Evolutionary conservation across 345 rosid species (phyloP), one percentile per base, ranked within the genome.

Genomic region (Streptanthus diversifolius): DNA sequence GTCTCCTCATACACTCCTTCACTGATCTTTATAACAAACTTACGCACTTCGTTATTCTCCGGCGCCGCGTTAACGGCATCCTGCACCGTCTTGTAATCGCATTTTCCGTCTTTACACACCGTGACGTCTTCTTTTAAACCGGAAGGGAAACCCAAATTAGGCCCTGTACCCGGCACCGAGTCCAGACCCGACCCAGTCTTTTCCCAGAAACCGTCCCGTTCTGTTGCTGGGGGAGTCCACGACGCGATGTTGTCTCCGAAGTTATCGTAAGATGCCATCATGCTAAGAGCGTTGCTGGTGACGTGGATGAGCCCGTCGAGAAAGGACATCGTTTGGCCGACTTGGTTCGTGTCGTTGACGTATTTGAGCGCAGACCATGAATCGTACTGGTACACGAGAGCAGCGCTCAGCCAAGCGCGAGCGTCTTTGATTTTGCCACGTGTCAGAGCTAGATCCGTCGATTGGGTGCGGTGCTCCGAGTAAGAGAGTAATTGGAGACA

Each of bases 61-160:
- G 97, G 96, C 13, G 96, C 92, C 9, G 87, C 87, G 25, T 89
- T 77, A 3, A 93, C 97, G 45, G 97, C 98, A 2, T 80, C 96
- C 71, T 88, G 95, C 64, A 93, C 89, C 76, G 85, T 84, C 70
- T 80, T 80, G 76, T 84, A 86, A 39, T 80, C 27, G 33, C 78
- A 68, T 25, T 72, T 81, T 4, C 80, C 83, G 69, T 37, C 83
- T 76, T 83, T 81, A 47, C 98, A 88, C 61, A 91, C 97, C 71
- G 89, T 89, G 6, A 68, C 97, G 72, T 85, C 84, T 72, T 77
- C 83, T 79, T 63, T 77, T 55, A 82, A 73, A 52, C 77, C 68
- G 0, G 80, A 21, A 18, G 92, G 96, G 0, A 90, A 76, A 44
- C 83, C 76, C 79, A 76, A 48, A 79, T 66, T 78, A 8, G 58